These are phyloP conservation scores for Tritrichomonas foetus DNA, from an alignment of 208 protist genomes.

Conservation along the genomic window DNA sequence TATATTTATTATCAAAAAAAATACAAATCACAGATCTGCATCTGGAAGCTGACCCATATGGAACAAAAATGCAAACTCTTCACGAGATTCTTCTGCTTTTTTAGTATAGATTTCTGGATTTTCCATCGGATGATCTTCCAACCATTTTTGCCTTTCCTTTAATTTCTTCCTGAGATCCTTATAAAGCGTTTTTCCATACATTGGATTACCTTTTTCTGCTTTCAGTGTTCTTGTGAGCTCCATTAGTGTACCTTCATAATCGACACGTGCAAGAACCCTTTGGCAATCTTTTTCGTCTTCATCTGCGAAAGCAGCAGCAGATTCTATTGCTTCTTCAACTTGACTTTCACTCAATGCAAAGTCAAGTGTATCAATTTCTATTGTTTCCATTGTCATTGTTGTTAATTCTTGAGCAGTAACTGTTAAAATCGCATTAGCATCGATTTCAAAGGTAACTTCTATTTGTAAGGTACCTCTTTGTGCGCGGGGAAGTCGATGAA, in stretches of 20 bases:
- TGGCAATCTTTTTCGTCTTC: slow-evolving; percentile 69
- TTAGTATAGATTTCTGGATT: background rate
- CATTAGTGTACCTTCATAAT: slow-evolving; percentile 59
- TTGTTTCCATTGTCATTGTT: slow-evolving; percentile 80
- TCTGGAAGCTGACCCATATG: background rate
- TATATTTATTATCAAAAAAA: no score
- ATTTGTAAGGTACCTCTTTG: slow-evolving; percentile 85
- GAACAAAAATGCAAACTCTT: background rate
- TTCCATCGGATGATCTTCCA: slow-evolving; percentile 28
- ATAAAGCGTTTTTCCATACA: background rate
- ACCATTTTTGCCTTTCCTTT: background rate
- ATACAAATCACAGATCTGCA: no score
- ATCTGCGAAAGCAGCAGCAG: slow-evolving; percentile 75
- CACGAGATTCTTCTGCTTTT: background rate
- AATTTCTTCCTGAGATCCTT: slow-evolving; percentile 13
- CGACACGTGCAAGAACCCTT: slow-evolving; percentile 69
- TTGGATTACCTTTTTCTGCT: slow-evolving; percentile 11
- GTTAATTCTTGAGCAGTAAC: slow-evolving; percentile 86
- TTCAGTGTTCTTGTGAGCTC: background rate
- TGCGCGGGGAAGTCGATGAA: slow-evolving; percentile 86
- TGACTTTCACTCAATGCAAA: slow-evolving; percentile 76
- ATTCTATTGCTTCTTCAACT: slow-evolving; percentile 81
- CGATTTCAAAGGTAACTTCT: slow-evolving; percentile 64
- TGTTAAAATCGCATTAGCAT: slow-evolving; percentile 91
- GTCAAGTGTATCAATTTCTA: slow-evolving; percentile 94